Conservation (phyloP, 805 yeast species). For the Cyberlindnera misumaiensis region DNA sequence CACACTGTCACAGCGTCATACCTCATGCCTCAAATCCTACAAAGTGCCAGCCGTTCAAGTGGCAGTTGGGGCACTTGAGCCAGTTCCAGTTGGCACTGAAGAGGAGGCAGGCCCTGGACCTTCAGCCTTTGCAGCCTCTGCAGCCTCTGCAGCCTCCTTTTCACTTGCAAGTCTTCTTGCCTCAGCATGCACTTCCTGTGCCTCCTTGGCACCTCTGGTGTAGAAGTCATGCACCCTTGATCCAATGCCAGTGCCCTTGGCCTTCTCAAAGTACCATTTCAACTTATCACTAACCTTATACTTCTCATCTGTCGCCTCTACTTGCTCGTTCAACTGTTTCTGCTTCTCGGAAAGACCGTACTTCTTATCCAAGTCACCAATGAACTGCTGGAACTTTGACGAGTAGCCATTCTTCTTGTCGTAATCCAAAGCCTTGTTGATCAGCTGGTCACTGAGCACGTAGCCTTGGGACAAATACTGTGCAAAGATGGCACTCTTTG, state of each 20-base stretch:
- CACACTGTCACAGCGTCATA: too few species aligned
- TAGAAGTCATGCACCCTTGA: constrained; percentile 56
- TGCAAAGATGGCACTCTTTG: constrained; percentile 68
- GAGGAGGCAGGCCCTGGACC: too few species aligned
- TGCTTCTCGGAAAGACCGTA: constrained; percentile 44
- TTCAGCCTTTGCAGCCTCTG: not conserved
- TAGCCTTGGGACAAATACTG: constrained; percentile 74
- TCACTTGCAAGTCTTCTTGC: constrained; percentile 64
- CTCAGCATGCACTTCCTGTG: constrained; percentile 61
- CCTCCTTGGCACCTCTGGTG: constrained; percentile 46
- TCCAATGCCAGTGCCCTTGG: constrained; percentile 38
- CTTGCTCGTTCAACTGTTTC: constrained; percentile 30
- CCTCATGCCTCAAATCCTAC: too few species aligned
- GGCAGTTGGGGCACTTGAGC: too few species aligned
- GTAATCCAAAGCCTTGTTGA: constrained; percentile 53
- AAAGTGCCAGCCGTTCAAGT: too few species aligned
- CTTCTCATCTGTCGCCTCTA: constrained; percentile 34
- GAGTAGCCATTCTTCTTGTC: constrained; percentile 63
- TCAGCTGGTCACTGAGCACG: constrained; percentile 51
- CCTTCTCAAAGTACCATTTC: constrained; percentile 23
- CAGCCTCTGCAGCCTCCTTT: constrained; percentile 29
- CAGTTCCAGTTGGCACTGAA: too few species aligned
- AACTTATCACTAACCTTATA: constrained; percentile 34
- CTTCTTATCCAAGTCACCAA: constrained; percentile 49
- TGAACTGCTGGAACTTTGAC: constrained; percentile 47